phyloP scores from a whole-genome alignment of 2,329 filamentous ascomycete species.

The Leptographium wingfieldii region DNA sequence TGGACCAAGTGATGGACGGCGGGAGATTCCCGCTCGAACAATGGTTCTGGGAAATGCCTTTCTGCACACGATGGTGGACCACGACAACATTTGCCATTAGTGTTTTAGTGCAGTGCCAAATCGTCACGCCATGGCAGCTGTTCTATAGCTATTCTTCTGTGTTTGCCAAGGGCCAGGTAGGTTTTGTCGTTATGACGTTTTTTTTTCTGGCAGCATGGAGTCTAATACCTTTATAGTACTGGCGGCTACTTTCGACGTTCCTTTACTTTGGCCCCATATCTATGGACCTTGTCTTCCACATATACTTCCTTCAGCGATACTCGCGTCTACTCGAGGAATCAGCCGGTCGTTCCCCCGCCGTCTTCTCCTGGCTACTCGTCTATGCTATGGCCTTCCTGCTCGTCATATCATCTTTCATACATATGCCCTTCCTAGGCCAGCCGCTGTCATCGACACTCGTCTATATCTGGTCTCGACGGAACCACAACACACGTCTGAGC shows the following conservation, averaged over 20 bases:
- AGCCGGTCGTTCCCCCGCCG: slow-evolving; percentile 78
- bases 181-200: slow-evolving; percentile 14
- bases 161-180: slow-evolving; percentile 80
- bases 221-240: slow-evolving; percentile 52
- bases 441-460: slow-evolving; percentile 86
- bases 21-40: slow-evolving; percentile 72
- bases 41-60: slow-evolving; percentile 98
- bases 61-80: slow-evolving; percentile 95
- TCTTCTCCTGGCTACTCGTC: slow-evolving; percentile 88
- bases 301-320: slow-evolving; percentile 97
- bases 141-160: slow-evolving; percentile 95
- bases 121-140: slow-evolving; percentile 85
- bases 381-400: slow-evolving; percentile 75
- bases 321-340: slow-evolving; percentile 90
- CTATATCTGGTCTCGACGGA: slow-evolving; percentile 94
- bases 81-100: slow-evolving; percentile 81
- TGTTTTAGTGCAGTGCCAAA: slow-evolving; percentile 81
- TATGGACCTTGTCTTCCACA: slow-evolving; percentile 89
- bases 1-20: slow-evolving; percentile 43
- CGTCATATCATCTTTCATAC: slow-evolving; percentile 71
- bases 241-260: slow-evolving; percentile 92
- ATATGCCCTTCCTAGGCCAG: slow-evolving; percentile 88
- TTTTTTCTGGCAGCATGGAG: neutral
- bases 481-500: slow-evolving; percentile 81
- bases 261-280: slow-evolving; percentile 93